Evolutionary conservation across 345 rosid genomes (phyloP).

Genomic region (Conringia planisiliqua): DNA sequence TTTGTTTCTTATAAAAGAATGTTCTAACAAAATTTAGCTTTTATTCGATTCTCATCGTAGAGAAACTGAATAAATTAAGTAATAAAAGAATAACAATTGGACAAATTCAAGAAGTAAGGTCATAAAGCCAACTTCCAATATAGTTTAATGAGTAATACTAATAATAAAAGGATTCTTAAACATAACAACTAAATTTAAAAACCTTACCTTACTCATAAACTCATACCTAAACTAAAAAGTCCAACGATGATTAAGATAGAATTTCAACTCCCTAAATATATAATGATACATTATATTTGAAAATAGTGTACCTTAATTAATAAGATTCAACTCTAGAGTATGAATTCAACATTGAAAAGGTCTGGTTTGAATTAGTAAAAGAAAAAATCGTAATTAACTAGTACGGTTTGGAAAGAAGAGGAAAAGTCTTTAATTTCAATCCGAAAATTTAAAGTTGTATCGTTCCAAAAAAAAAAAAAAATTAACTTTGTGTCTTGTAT

Average conservation of each 20-base stretch:
- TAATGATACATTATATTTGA: neutral
- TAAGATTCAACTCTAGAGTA: neutral
- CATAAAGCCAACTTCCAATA: neutral
- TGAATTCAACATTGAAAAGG: neutral
- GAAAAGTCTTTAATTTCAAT: no score
- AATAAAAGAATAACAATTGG: neutral
- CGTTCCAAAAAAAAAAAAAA: no score
- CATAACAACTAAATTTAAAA: constrained; percentile 1
- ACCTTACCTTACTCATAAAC: neutral
- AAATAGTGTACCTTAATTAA: neutral
- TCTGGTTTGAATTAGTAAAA: neutral
- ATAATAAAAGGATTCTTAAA: neutral
- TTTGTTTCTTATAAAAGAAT: no score
- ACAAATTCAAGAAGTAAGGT: neutral
- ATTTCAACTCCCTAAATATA: constrained; percentile 15
- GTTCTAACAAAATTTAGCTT: no score
- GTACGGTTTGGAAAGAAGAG: neutral
- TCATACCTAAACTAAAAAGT: constrained; percentile 14
- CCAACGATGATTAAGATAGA: constrained; percentile 14
- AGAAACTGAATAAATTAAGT: no score
- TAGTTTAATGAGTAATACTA: neutral
- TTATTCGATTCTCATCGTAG: no score
- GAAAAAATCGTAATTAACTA: neutral
- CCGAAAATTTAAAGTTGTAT: no score
- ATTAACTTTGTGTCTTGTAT: no score